Base-by-base conservation (phyloP, 2,329 filamentous ascomycete genomes). In the Dothidotthia symphoricarpi region DNA sequence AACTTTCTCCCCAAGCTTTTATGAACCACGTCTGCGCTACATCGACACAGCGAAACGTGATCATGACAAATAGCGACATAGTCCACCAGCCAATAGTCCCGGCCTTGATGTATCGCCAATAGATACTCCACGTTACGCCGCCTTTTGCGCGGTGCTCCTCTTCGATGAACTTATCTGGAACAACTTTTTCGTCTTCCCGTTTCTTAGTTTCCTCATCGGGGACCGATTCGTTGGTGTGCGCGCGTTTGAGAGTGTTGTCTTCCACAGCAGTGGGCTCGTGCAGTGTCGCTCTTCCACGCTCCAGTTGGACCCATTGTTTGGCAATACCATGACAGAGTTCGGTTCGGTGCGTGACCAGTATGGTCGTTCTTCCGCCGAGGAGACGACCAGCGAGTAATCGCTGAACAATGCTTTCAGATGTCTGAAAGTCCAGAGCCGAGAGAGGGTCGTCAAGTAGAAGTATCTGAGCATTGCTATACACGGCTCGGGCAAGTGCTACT, bases 1-100 rank as follows among this genome's bases (percentile, higher is more conserved):
- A 91, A 6, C 81, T 81, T 59, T 94, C 86, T 19, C 86, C 87
- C 88, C 89, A 95, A 16, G 83, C 77, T 61, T 95, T 94, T 36
- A 95, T 74, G 29, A 93, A 90, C 77, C 88, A 91, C 1, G 80
- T 82, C 55, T 88, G 79, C 1, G 75, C 75, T 26, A 94, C 73
- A 25, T 82, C 77, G 13, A 79, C 69, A 10, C 81, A 57, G 6
- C 89, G 81, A 53, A 81, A 87, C 0, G 82, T 27, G 5, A 77
- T 64, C 42, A 90, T 80, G 10, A 82, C 70, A 1, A 79, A 24
- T 3, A 91, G 70, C 2, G 90, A 73, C 1, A 80, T 54, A 3
- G 69, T 62, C 89, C 89, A 95, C 73, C 83, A 88, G 39, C 73
- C 73, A 29, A 90, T 72, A 10, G 81, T 84, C 2, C 89, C 89